Percentiles rank a stretch among this genome's conserved stretches.
Conservation (phyloP, 352 stramenopile species). For the Globisporangium megalacanthum region DNA sequence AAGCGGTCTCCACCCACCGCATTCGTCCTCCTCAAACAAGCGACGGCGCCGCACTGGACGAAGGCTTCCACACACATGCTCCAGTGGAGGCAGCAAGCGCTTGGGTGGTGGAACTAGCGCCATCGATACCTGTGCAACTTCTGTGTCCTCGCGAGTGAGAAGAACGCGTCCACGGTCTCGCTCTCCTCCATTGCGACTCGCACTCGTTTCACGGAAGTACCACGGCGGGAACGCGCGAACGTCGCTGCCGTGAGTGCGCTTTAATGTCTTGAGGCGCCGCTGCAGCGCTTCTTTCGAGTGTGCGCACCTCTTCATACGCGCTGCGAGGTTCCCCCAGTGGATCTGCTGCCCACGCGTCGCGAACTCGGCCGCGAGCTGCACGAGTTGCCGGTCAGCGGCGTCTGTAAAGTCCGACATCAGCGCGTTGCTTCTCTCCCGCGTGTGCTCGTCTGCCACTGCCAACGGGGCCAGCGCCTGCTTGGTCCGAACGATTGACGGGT, state of each 20-base stretch:
- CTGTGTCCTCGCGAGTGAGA: too few relatives aligned
- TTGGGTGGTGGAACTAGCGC: background rate
- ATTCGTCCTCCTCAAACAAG: too few relatives aligned
- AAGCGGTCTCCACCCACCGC: background rate
- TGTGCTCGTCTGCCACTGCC: background rate
- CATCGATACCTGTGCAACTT: too few relatives aligned
- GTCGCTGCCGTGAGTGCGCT: constrained; percentile 32
- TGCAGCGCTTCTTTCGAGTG: constrained; percentile 31
- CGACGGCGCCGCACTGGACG: background rate
- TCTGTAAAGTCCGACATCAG: constrained; percentile 54
- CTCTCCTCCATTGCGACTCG: too few relatives aligned
- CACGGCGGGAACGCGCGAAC: constrained; percentile 28
- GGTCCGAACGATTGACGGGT: background rate
- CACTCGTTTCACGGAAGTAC: constrained; percentile 27
- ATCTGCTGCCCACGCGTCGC: constrained; percentile 15
- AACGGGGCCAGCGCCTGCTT: background rate
- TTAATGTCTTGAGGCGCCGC: constrained; percentile 54
- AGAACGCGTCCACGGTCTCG: too few relatives aligned
- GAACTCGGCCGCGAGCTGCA: constrained; percentile 29
- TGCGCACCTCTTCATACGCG: constrained; percentile 20
- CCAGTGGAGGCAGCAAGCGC: background rate
- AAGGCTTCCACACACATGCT: background rate
- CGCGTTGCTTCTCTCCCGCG: too few relatives aligned
- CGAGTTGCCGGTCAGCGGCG: constrained; percentile 45
- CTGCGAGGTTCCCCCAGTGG: constrained; percentile 24